Base-by-base conservation (phyloP, 805 yeast species). In the Pichia ethanolica region DNA sequence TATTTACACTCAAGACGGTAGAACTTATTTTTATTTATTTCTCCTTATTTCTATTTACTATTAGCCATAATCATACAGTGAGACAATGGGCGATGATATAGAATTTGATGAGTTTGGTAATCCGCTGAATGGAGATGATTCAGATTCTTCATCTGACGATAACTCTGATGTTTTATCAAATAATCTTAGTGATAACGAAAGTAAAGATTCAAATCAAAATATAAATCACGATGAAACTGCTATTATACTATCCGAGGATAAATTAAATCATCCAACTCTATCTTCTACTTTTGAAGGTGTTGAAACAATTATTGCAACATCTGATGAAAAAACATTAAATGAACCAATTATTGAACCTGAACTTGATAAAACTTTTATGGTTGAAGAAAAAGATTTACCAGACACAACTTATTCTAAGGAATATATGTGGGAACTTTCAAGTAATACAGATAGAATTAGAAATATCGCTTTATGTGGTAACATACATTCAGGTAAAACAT, bases 51-150 rank as follows among this genome's bases (percentile, higher is more conserved):
- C 20, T 20, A 20, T 20, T 20, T 20, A 20, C 20, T 20, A 20
- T 20, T 20, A 20, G 2, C 20, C 20, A 20, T 20, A 20, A 20
- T 20, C 20, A 20, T 20, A 20, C 3, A 20, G 20, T 20, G 20
- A 20, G 20, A 20, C 20, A 14, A 48, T 48, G 50, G 35, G 45
- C 27, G 20, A 25, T 7, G 46, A 39, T 30, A 46, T 32, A 36
- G 79, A 77, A 30, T 88, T 83, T 65, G 97, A 89, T 65, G 96
- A 89, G 75, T 84, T 84, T 63, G 91, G 91, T 42, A 84, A 84
- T 60, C 71, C 74, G 36, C 71, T 85, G 25, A 84, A 82, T 12
- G 81, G 71, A 41, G 68, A 20, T 20, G 20, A 74, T 7, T 43
- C 39, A 3, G 63, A 60, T 8, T 77, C 68, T 55, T 73, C 79